Evolutionary conservation across 2,329 filamentous ascomycete species (phyloP), one percentile per base, ranked within the genome.

Genomic region (Xylaria sp.): DNA sequence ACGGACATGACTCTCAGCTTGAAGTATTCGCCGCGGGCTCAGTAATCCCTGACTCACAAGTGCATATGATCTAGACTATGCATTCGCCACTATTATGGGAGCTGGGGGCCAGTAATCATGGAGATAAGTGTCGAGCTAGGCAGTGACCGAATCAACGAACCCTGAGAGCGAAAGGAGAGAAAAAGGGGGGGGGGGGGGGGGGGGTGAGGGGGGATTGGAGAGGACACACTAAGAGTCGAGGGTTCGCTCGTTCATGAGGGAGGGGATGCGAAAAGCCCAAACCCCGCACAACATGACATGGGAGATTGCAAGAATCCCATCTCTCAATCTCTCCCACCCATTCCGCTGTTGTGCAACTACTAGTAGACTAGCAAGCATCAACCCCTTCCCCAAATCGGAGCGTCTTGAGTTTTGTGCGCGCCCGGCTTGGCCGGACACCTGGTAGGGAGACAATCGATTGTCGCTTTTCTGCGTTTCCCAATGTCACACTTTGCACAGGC

Each of bases 261-360:
- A 25, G 25, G 15, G 32, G 28, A 54, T 41, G 52, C 37, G 5
- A 20, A 57, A 54, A 56, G 32, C 8, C 37, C 20, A 55, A 41
- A 64, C 61, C 54, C 63, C 67, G 63, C 66, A 65, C 55, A n/a
- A 18, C 8, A 10, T 15, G 34, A 34, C 39, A 72, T 70, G 68
- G 68, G 68, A 65, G 55, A 65, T 44, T 68, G 63, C 20, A 44
- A 66, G 62, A 72, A 68, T 72, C 65, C 70, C 70, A 70, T 72
- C 23, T 25, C 41, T 57, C 34, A 13, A 23, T 34, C 34, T 60
- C 46, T 51, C 32, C 44, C 37, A 18, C 20, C n/a, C 61, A 54
- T 39, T 18, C 50, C 39, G 41, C 44, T 54, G 63, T n/a, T 39
- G 63, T 66, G 58, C 32, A 34, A 68, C 63, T 39, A n/a, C n/a